phyloP scores from a whole-genome alignment of 164 flowering plant genomes.

The Nymphaea thermarum region DNA sequence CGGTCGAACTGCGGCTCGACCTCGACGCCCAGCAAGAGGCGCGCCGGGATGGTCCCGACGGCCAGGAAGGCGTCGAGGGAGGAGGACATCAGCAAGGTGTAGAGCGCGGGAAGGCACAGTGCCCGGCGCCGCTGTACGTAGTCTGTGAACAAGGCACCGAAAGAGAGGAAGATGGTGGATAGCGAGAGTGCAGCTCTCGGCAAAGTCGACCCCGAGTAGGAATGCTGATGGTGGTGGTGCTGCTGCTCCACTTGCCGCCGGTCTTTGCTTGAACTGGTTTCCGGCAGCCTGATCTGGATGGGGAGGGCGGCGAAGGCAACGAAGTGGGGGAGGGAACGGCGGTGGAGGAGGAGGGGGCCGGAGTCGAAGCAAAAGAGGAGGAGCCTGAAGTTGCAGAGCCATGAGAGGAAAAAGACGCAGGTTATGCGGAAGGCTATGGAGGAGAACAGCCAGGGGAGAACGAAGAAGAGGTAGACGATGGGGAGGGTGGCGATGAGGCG shows the following conservation, averaged over 20 bases:
- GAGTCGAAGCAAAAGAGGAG: slow-evolving; percentile 13
- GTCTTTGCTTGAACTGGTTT: background rate
- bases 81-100: background rate
- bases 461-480: slow-evolving; percentile 24
- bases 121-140: background rate
- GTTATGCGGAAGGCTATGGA: slow-evolving; percentile 21
- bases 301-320: slow-evolving; percentile 10
- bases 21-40: slow-evolving; percentile 2
- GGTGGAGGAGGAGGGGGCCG: slow-evolving; percentile 9
- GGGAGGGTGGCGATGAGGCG: slow-evolving; percentile 33
- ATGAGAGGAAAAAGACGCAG: slow-evolving; percentile 29
- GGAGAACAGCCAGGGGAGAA: slow-evolving; percentile 27
- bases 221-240: background rate
- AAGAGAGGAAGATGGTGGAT: background rate
- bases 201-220: background rate
- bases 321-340: slow-evolving; percentile 4
- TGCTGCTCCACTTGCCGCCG: background rate
- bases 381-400: slow-evolving; percentile 46
- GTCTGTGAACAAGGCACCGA: no score
- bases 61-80: background rate
- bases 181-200: background rate
- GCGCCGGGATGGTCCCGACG: slow-evolving; percentile 7
- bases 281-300: slow-evolving; percentile 9
- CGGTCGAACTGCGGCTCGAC: slow-evolving; percentile 11
- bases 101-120: no score